Conservation (phyloP, 2,329 filamentous ascomycete species). For the Tolypocladium ophioglossoides region DNA sequence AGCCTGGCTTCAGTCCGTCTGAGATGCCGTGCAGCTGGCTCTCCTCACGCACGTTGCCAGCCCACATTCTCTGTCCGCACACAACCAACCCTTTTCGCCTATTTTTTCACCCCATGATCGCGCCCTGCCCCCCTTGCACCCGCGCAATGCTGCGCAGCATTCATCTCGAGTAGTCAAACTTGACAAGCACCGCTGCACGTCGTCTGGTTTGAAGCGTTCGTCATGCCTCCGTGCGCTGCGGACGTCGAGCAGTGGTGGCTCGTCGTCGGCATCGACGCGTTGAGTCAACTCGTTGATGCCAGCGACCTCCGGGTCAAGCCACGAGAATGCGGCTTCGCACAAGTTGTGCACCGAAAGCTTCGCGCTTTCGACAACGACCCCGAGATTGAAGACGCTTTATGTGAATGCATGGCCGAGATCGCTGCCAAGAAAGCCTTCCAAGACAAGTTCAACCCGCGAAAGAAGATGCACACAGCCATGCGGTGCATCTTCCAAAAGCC, state of each 20-base stretch:
- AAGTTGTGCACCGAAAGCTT: constrained; percentile 17
- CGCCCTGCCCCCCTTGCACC: not conserved
- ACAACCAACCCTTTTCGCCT: not conserved
- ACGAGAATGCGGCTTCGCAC: constrained; percentile 21
- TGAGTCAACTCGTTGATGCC: constrained; percentile 15
- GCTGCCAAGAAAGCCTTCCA: constrained; percentile 5
- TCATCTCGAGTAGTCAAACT: not conserved
- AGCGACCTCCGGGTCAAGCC: constrained; percentile 7
- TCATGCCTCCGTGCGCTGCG: constrained; percentile 19
- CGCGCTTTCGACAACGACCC: constrained; percentile 19
- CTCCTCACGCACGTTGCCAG: not conserved
- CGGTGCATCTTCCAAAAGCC: constrained; percentile 15
- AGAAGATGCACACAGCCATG: constrained; percentile 13
- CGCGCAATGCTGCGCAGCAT: not conserved
- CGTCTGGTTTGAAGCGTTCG: constrained; percentile 4
- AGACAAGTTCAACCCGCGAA: constrained; percentile 14
- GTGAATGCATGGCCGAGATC: constrained; percentile 9
- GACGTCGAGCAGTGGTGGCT: constrained; percentile 26
- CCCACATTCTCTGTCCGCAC: not conserved
- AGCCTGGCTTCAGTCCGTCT: not conserved
- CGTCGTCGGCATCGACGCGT: constrained; percentile 10
- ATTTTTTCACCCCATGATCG: not conserved
- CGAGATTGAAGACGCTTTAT: constrained; percentile 9
- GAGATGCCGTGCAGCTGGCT: not conserved
- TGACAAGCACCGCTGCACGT: not conserved